Conservation (phyloP, 1,284 basidiomycete species). For the Sphaerobolus stellatus region DNA sequence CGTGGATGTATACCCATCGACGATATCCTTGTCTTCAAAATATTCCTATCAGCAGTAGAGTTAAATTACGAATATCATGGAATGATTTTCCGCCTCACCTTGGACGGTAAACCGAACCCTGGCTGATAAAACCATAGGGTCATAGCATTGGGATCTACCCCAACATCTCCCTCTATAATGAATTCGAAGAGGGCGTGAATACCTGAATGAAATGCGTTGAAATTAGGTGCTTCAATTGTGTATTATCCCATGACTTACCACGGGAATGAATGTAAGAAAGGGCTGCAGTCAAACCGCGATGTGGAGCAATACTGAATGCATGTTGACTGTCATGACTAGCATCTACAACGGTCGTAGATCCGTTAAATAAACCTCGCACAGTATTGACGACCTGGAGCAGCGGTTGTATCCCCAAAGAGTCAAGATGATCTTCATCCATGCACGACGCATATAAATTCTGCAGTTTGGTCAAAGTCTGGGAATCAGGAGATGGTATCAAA, state of each 20-base stretch:
- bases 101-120: constrained; percentile 83
- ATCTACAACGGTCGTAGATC: constrained; percentile 43
- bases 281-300: constrained; percentile 68
- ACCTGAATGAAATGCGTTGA: constrained; percentile 41
- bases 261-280: constrained; percentile 85
- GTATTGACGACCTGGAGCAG: constrained; percentile 58
- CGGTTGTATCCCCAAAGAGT: constrained; percentile 63
- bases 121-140: constrained; percentile 86
- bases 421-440: constrained; percentile 67
- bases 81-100: constrained; percentile 44
- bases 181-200: constrained; percentile 79
- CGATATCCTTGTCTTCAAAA: constrained; percentile 76
- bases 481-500: constrained; percentile 18
- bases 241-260: constrained; percentile 56
- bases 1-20: constrained; percentile 70
- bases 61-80: not conserved
- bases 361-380: constrained; percentile 56
- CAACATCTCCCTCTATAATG: constrained; percentile 84
- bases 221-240: no score
- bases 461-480: constrained; percentile 73
- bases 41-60: constrained; percentile 63
- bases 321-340: constrained; percentile 4
- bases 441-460: constrained; percentile 82
- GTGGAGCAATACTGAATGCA: constrained; percentile 14
- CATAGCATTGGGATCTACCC: constrained; percentile 86